Evolutionary conservation across 805 yeast species (phyloP).

Genomic region (Metschnikowia sp.): DNA sequence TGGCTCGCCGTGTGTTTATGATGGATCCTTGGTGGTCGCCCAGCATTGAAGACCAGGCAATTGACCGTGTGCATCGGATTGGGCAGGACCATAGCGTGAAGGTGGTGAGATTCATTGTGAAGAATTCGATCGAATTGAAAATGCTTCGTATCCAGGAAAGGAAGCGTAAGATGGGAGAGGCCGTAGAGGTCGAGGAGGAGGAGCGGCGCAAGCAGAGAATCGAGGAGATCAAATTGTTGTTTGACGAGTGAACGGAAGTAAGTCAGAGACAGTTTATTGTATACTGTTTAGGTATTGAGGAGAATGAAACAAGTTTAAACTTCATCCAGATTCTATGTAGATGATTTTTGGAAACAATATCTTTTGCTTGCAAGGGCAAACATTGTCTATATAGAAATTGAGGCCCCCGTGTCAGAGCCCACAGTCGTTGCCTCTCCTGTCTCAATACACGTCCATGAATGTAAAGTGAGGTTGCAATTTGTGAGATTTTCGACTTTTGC

Average conservation of each 20-base stretch:
- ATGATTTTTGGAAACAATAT: too few relatives aligned
- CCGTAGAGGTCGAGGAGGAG: slow-evolving; percentile 71
- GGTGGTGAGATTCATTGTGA: slow-evolving; percentile 77
- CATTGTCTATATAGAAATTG: too few relatives aligned
- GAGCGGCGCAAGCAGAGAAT: slow-evolving; percentile 66
- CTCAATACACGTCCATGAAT: too few relatives aligned
- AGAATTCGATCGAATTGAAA: slow-evolving; percentile 79
- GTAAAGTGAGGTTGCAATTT: too few relatives aligned
- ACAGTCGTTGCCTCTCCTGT: too few relatives aligned
- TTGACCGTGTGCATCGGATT: slow-evolving; percentile 85
- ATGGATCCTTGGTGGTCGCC: slow-evolving; percentile 99
- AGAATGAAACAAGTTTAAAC: not conserved
- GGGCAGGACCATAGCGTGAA: slow-evolving; percentile 76
- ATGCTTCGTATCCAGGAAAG: slow-evolving; percentile 86
- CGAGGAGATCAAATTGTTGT: slow-evolving; percentile 68
- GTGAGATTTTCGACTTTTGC: too few relatives aligned
- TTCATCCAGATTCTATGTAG: too few relatives aligned
- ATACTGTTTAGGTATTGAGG: not conserved
- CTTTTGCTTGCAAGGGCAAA: too few relatives aligned
- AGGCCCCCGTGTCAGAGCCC: too few relatives aligned
- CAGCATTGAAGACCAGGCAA: slow-evolving; percentile 86
- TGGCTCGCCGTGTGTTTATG: slow-evolving; percentile 80
- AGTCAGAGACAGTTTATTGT: not conserved
- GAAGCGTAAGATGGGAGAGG: slow-evolving; percentile 77
- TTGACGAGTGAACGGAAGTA: slow-evolving; percentile 39